Percentiles rank a stretch among this genome's conserved stretches.
phyloP scores from a whole-genome alignment of 306 rosid genomes.

The Fragaria ananassa region DNA sequence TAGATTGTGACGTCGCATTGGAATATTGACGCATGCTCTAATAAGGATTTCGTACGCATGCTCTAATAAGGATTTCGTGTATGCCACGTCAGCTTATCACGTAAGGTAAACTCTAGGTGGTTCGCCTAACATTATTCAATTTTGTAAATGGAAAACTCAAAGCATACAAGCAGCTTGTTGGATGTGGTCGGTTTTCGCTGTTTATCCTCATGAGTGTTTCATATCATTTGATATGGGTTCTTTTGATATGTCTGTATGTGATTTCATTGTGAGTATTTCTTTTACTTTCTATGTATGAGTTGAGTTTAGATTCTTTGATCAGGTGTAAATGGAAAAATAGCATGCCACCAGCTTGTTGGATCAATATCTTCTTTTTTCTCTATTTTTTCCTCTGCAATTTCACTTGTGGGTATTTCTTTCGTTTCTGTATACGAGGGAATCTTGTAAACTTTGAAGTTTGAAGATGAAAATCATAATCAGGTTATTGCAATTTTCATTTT shows the following conservation, averaged over 20 bases:
- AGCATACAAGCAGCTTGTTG: too few relatives aligned
- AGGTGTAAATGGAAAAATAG: neutral
- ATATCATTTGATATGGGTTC: neutral
- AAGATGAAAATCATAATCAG: neutral
- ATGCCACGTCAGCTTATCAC: too few relatives aligned
- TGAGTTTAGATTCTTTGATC: neutral
- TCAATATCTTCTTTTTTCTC: neutral
- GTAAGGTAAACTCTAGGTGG: too few relatives aligned
- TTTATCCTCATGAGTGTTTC: too few relatives aligned
- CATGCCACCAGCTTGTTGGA: neutral
- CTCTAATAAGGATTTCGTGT: too few relatives aligned
- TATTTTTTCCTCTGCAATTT: neutral
- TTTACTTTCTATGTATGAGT: neutral
- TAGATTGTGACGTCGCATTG: too few relatives aligned
- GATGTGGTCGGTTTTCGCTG: too few relatives aligned
- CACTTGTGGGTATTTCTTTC: neutral
- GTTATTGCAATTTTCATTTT: neutral
- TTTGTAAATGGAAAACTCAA: too few relatives aligned
- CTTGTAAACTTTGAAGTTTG: too few relatives aligned
- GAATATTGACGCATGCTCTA: too few relatives aligned
- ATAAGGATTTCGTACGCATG: too few relatives aligned
- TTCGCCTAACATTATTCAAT: too few relatives aligned
- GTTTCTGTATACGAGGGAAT: neutral
- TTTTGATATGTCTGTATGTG: neutral
- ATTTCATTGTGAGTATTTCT: neutral